Evolutionary conservation across 345 rosid genomes (phyloP).

Genomic region (Ricinus communis): DNA sequence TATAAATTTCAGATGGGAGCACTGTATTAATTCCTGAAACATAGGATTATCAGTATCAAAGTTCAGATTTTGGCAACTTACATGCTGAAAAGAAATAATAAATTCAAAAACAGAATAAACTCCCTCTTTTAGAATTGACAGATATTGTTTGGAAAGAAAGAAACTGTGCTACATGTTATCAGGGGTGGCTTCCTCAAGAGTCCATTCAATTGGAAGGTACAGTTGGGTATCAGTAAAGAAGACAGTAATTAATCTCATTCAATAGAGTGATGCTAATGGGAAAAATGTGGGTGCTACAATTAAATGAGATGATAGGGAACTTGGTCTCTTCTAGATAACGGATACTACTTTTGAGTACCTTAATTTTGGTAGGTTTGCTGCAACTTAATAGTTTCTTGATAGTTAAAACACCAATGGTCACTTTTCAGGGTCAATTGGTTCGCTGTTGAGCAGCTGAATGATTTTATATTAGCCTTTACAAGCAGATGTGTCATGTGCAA

Average conservation of each 20-base stretch:
- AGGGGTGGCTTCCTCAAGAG: neutral
- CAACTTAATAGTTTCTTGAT: neutral
- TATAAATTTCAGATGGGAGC: neutral
- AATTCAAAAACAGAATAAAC: neutral
- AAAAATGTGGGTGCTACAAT: neutral
- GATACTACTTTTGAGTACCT: neutral
- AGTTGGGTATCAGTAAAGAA: neutral
- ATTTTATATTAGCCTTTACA: neutral
- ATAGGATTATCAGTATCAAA: neutral
- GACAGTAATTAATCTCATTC: neutral
- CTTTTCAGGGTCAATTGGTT: neutral
- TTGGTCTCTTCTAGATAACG: neutral
- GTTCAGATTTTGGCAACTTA: slow-evolving; percentile 1
- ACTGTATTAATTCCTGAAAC: slow-evolving; percentile 1
- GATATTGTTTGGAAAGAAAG: neutral
- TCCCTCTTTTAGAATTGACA: neutral
- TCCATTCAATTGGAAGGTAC: slow-evolving; percentile 1
- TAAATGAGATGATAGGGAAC: neutral
- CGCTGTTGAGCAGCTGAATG: neutral
- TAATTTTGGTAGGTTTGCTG: neutral
- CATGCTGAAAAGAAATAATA: neutral
- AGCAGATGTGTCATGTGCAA: neutral
- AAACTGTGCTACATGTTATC: neutral
- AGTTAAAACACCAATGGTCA: neutral
- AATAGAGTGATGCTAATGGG: neutral